A percentile compares a stretch with the other conserved stretches of the same genome.
phyloP scores from a whole-genome alignment of 768 basidiomycete genomes.

The Tylopilus balloui region DNA sequence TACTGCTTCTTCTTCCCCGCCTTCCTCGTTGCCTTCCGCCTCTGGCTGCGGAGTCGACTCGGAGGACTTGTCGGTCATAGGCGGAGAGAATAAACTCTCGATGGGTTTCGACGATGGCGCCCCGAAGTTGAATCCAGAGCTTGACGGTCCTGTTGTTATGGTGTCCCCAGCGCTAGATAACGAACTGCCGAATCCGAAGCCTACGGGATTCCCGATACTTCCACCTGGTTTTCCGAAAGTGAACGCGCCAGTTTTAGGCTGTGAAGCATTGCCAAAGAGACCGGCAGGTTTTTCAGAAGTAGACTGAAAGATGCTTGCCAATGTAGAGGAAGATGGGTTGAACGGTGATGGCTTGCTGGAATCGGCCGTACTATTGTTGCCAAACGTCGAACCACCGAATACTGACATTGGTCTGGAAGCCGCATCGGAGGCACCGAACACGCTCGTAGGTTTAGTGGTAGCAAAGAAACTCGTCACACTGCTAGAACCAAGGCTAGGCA shows the following conservation, averaged over 20 bases:
- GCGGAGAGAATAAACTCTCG: constrained; percentile 26
- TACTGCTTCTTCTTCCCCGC: constrained; percentile 28
- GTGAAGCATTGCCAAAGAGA: constrained; percentile 29
- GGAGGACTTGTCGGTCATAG: constrained; percentile 26
- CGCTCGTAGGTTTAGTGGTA: constrained; percentile 12
- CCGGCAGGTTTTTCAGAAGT: constrained; percentile 24
- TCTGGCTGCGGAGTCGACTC: constrained; percentile 31
- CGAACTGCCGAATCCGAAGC: constrained; percentile 44
- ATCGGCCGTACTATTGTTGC: constrained; percentile 13
- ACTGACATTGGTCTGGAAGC: constrained; percentile 20
- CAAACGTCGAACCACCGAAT: constrained; percentile 27
- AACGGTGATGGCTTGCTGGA: constrained; percentile 12
- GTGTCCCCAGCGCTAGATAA: constrained; percentile 19
- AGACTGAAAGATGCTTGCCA: constrained; percentile 19
- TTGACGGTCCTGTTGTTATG: constrained; percentile 9
- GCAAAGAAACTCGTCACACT: constrained; percentile 24
- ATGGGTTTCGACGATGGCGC: constrained; percentile 16
- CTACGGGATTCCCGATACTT: constrained; percentile 60
- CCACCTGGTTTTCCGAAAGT: constrained; percentile 35
- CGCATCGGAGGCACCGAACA: constrained; percentile 20
- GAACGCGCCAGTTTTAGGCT: constrained; percentile 23
- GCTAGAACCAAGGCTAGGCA: constrained; percentile 15
- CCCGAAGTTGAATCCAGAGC: constrained; percentile 25
- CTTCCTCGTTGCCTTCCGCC: constrained; percentile 19
- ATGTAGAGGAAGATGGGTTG: constrained; percentile 8